These are phyloP conservation scores for Penicillium soppii DNA, from an alignment of 495 filamentous ascomycete species.

Conservation along the genomic window DNA sequence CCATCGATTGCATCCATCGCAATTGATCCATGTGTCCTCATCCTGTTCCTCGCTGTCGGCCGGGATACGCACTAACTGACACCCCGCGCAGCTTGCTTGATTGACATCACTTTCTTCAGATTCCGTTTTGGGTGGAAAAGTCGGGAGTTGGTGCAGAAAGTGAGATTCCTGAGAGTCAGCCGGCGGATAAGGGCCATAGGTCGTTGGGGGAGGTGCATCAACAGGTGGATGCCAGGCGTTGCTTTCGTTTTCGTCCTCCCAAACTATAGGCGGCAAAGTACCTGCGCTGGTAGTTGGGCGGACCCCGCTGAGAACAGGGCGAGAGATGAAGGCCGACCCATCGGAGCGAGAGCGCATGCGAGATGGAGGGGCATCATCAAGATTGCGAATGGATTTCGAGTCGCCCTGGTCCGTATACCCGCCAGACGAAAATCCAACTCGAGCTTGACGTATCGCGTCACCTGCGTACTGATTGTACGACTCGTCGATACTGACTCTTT, in stretches of 20 bases:
- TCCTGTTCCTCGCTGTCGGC: slow-evolving; percentile 46
- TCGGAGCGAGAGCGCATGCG: slow-evolving; percentile 48
- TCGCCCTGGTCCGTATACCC: slow-evolving; percentile 12
- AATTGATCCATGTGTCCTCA: slow-evolving; percentile 68
- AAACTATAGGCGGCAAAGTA: slow-evolving; percentile 34
- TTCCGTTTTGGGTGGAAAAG: slow-evolving; percentile 28
- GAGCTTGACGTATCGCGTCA: slow-evolving; percentile 25
- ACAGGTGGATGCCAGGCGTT: slow-evolving; percentile 12
- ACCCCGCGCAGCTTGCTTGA: slow-evolving; percentile 51
- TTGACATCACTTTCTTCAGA: slow-evolving; percentile 29
- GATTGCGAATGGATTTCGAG: slow-evolving; percentile 12
- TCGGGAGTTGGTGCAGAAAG: slow-evolving; percentile 6
- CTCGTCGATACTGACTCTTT: slow-evolving; percentile 41
- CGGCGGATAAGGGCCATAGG: slow-evolving; percentile 1
- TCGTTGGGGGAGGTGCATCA: slow-evolving; percentile 10
- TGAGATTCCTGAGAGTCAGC: background rate
- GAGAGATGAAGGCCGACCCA: slow-evolving; percentile 42
- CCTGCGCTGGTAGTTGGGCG: slow-evolving; percentile 46
- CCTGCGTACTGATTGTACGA: slow-evolving; percentile 25
- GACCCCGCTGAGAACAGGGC: slow-evolving; percentile 36
- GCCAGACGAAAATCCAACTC: slow-evolving; percentile 18
- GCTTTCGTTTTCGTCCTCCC: slow-evolving; percentile 39
- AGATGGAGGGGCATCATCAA: slow-evolving; percentile 27
- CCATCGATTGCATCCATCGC: slow-evolving; percentile 74
- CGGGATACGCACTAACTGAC: slow-evolving; percentile 49